Base-by-base conservation (phyloP, 306 rosid genomes). In the Castanopsis chinensis region DNA sequence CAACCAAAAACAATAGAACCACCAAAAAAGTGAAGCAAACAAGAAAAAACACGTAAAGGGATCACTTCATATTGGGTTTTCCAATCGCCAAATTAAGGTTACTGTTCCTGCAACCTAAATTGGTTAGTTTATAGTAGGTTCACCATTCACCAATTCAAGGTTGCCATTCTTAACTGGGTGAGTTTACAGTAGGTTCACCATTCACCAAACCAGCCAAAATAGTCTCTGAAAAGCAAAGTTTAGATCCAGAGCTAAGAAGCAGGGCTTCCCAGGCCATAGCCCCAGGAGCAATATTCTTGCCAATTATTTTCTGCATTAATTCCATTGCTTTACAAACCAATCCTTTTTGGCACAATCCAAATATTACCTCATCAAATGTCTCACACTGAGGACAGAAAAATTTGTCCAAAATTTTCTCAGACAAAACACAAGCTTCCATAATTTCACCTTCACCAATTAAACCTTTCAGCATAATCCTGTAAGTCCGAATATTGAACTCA, bases 391-490 rank as follows among this genome's bases (percentile, higher is more conserved):
- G 83, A 86, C 76, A 80, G 35, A 69, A 83, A 61, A 84, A 68
- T 71, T 83, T 89, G 41, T 80, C 88, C 81, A 89, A 60, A 93
- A 94, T 89, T 86, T 89, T 91, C 70, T 88, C 93, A 85, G 88
- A 75, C 75, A 88, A 61, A 59, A 35, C 25, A 73, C 91, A 88
- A 3, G 93, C 94, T 78, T 89, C 97, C 33, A 69, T 65, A 37
- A 86, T 76, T 58, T 92, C 89, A 69, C 81, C 91, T 59, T 86
- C 82, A 28, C 84, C 49, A 82, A 84, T 77, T 69, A 88, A 75
- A 83, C 96, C 92, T 82, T 87, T 85, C 76, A 94, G 86, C 86
- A 88, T 51, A 69, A 89, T 86, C 85, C 75, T 89, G 53, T 87
- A 85, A 1, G 94, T 91, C 71, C 81, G 91, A 81, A 86, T 61